Evolutionary conservation across 441 rosid species (phyloP), one percentile per base, ranked within the genome.

Genomic region (Bocquillonia castaneifolia): DNA sequence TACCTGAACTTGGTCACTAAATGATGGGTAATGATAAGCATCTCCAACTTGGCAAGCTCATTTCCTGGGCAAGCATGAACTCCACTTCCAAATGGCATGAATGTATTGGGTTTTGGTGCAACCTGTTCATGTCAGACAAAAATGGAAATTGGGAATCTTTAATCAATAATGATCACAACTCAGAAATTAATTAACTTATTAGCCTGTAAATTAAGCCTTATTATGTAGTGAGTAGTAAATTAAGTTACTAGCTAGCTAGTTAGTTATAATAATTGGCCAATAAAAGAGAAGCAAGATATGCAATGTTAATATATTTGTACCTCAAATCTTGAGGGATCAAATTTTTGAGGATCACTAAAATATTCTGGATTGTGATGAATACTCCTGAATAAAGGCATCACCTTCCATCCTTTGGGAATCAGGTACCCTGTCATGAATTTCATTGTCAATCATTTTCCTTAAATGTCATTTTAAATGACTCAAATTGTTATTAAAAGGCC

Each of bases 361-460:
- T 71, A 81, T 55, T 89, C 79, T 51, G 87, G 83, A 79, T 78
- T 81, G 79, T 84, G 92, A 68, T 89, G 95, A 74, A 84, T 76
- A 74, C 80, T 86, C 74, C 95, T 85, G 80, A 89, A 84, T 66
- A 85, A 77, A 68, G 95, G 95, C 88, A 89, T 78, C 50, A 85
- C 95, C 82, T 89, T 89, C 92, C 95, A 89, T 13, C 92, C 95
- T 69, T 85, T 89, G 0, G 95, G 95, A 75, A 89, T 89, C 64
- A 86, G 73, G 75, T 79, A 82, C 29, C 92, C 95, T 88, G 86
- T 70, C 47, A 54, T 23, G 62, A 60, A 67, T 37, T 48, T 63
- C 12, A 63, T 36, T 28, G 66, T 80, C 56, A 55, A 64, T 54
- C 32, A 36, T 18, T 28, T 71, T 56, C 66, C 20, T 61, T 14